Evolutionary conservation across 169 alveolate species (phyloP).

Genomic region (Toxoplasma gondii): DNA sequence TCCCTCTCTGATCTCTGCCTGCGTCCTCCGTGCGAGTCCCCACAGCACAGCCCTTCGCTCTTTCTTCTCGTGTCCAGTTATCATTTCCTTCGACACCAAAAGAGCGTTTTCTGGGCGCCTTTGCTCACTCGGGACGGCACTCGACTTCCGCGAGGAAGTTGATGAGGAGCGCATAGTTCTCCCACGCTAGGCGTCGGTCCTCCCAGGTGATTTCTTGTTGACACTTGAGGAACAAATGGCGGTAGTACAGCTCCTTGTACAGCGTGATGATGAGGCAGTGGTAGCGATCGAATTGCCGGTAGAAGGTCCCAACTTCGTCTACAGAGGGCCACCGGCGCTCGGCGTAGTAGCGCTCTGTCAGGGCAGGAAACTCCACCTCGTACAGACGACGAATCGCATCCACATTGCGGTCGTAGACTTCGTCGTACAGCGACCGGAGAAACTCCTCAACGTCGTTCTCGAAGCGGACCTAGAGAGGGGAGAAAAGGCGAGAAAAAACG

Average conservation of each 20-base stretch:
- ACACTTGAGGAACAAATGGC: constrained; percentile 82
- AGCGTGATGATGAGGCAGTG: constrained; percentile 84
- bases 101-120: no score
- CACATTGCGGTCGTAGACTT: constrained; percentile 79
- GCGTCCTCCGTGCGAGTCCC: no score
- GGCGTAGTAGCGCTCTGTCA: constrained; percentile 81
- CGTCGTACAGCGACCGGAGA: constrained; percentile 79
- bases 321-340: constrained; percentile 85
- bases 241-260: constrained; percentile 83
- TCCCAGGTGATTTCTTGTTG: constrained; percentile 79
- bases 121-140: constrained; percentile 25
- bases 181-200: constrained; percentile 84
- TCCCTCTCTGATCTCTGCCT: no score
- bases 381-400: constrained; percentile 80
- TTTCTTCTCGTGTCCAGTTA: no score
- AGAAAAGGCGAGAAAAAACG: background rate
- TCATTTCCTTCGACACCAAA: no score
- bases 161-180: constrained; percentile 80
- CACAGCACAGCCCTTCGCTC: no score
- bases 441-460: constrained; percentile 81
- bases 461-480: constrained; percentile 19
- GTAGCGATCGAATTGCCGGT: constrained; percentile 80
- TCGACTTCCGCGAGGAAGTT: constrained; percentile 76
- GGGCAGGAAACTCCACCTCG: constrained; percentile 79
- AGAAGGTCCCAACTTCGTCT: constrained; percentile 79